Base-by-base conservation (phyloP, 208 protist genomes). In the Wallacemonas sp. region DNA sequence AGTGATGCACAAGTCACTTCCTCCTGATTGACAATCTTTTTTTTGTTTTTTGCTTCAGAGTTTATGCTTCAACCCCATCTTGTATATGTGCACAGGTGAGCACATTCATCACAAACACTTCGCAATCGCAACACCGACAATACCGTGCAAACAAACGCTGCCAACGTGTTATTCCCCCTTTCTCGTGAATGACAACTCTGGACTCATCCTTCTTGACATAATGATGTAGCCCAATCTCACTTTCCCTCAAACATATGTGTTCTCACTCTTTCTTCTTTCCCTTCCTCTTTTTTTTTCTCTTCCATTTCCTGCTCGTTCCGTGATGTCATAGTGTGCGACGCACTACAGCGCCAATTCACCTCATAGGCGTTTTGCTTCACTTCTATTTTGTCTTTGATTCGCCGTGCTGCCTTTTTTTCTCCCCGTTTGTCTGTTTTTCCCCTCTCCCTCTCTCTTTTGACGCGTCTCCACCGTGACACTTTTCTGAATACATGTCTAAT, bases 401-500 rank as follows among this genome's bases (percentile, higher is more conserved):
- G 14, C 14, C 36, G 6, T 41, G 36, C 14, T 41, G 36, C 9
- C 6, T n/a, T n/a, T n/a, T n/a, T n/a, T n/a, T n/a, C n/a, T n/a
- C n/a, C n/a, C n/a, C n/a, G n/a, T n/a, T n/a, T n/a, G n/a, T n/a
- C n/a, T n/a, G n/a, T n/a, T n/a, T n/a, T 41, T 41, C 14, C 36
- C 14, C 4, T 61, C 45, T 62, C 47, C 11, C 44, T 15, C 41
- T 59, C 19, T 62, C 70, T 22, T 28, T 21, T 66, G 11, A 24
- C 55, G 4, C 24, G 28, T n/a, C 58, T 0, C 15, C n/a, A 66
- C 31, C 2, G 65, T 75, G 36, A n/a, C n/a, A n/a, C n/a, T n/a
- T n/a, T n/a, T n/a, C n/a, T n/a, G n/a, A n/a, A n/a, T n/a, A n/a
- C 60, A 66, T 58, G 51, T 4, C 51, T 3, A 34, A 39, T 19